Evolutionary conservation across 257 asterid genomes (phyloP), one percentile per base, ranked within the genome.

Genomic region (Prunella vulgaris): DNA sequence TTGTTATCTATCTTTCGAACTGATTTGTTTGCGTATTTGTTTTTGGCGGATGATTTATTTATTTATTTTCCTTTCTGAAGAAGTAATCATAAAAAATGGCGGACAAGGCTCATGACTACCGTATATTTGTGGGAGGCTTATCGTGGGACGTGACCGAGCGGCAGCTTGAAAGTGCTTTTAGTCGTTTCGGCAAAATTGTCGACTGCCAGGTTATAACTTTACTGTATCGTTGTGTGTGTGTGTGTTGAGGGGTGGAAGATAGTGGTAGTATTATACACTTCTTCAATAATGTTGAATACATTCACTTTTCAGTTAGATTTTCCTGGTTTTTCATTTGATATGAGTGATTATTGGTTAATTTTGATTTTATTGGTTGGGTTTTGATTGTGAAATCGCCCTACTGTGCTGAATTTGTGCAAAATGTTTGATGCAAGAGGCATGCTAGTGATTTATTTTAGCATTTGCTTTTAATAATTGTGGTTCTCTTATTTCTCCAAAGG

Each of bases 41-140:
- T 64, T 48, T 5, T 68, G 25, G 72, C 64, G 59, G 56, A 78
- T 61, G 56, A 69, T 61, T 57, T 7, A 64, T 68, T 72, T n/a
- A 17, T 14, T 22, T 46, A 35, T 68, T 18, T 48, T 30, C 3
- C 15, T 7, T 25, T 25, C 28, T 54, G 58, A 28, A 7, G 37
- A 57, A 37, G 71, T 25, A 25, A 1, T 25, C 28, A 42, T 51
- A 27, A 20, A 30, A 66, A 71, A 90, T 90, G 97, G 86, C 90
- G 64, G 96, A 87, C 66, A 90, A 86, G 80, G 97, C 83, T 5
- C 88, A 81, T 4, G 99, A 90, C 18, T 32, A 88, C 81, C 96
- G 99, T 44, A 84, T 93, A 59, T 93, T 93, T 75, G 87, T 93
- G 0, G 99, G 99, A 64, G 99, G 99, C 4, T 85, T 93, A 66